Evolutionary conservation across 208 protist genomes (phyloP), one percentile per base, ranked within the genome.

Genomic region (Crithidia thermophila): DNA sequence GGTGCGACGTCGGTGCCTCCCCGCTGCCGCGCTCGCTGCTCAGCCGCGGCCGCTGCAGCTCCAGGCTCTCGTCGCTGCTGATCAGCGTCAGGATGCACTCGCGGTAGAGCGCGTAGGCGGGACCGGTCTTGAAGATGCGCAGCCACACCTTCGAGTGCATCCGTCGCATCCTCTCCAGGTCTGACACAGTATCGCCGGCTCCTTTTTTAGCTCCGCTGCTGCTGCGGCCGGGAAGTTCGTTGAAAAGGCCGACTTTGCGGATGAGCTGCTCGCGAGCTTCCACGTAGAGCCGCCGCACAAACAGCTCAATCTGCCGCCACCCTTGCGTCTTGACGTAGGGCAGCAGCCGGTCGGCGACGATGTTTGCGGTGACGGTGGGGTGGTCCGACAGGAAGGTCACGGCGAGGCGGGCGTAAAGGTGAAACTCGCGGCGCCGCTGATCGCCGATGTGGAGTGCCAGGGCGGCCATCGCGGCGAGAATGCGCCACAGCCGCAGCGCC

Each of bases 281-380:
- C 25, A 89, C 77, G 39, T 87, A 86, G 9, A 92, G 72, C 2
- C 77, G 71, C 13, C 81, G 78, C 39, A 82, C 64, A 20, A 83
- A 60, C 39, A 74, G 71, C 55, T 93, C 82, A 20, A 90, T 47
- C 42, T 75, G 62, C 3, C 66, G 31, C 84, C 87, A 93, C 16
- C 87, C 79, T 10, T 79, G 40, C 5, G 57, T 69, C 20, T 59
- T 66, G 30, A 84, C 67, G 51, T 81, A 87, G 13, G 87, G 87
- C 49, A 93, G 69, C 43, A 93, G 77, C 16, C 75, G 76, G 36
- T 50, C 42, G 11, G 63, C 50, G 27, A 78, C 81, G 36, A 93
- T 68, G n/a, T 47, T 69, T 0, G 75, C 83, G 4, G 84, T 78
- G 11, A 69, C 30, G 13, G 20, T 57, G 11, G 88, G 84, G 36